Evolutionary conservation across 2,329 filamentous ascomycete genomes (phyloP), one percentile per base, ranked within the genome.

Genomic region (Chalaropsis thielavioides): DNA sequence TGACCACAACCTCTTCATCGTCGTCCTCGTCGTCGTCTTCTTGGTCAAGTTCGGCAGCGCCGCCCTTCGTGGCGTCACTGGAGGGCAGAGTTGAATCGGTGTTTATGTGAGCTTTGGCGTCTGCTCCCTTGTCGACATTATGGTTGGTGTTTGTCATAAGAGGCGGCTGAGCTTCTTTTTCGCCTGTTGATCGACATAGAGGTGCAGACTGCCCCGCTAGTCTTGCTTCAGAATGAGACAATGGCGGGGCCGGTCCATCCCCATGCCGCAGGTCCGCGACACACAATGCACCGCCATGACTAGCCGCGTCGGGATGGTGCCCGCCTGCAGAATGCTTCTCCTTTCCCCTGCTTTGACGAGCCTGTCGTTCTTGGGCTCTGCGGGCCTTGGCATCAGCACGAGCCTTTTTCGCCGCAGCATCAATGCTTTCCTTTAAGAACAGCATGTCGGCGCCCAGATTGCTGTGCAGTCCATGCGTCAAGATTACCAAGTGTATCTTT

Each of bases 381-480:
- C 88, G 80, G 61, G 77, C 80, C 72, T 81, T 86, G 44, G 85
- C 83, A 73, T 89, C 86, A 61, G 84, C 77, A 70, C 86, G 86
- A 35, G 89, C 87, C 72, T 92, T 85, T 70, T 79, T 86, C 3
- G 87, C 87, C 2, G 89, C 86, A 35, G 85, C 84, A 76, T 99
- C 94, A 68, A 99, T 97, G 74, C 90, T 95, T 75, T 99, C 94
- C 72, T 99, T 99, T 73, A 99, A 77, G 72, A 89, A 99, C 22
- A 99, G 79, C 94, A 99, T 96, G 73, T 99, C 94, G 24, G 91
- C 89, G 4, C 94, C 90, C 13, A 96, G 80, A 73, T 99, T 99
- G 75, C 92, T 96, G 74, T 99, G 94, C 68, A 99, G 75, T 0
- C 94, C 94, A 76, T 99, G 94, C 0, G 94, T 97, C 61, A 99